Evolutionary conservation across 1,284 basidiomycete genomes (phyloP), one percentile per base, ranked within the genome.

Genomic region (Cutaneotrichosporon mucoides): DNA sequence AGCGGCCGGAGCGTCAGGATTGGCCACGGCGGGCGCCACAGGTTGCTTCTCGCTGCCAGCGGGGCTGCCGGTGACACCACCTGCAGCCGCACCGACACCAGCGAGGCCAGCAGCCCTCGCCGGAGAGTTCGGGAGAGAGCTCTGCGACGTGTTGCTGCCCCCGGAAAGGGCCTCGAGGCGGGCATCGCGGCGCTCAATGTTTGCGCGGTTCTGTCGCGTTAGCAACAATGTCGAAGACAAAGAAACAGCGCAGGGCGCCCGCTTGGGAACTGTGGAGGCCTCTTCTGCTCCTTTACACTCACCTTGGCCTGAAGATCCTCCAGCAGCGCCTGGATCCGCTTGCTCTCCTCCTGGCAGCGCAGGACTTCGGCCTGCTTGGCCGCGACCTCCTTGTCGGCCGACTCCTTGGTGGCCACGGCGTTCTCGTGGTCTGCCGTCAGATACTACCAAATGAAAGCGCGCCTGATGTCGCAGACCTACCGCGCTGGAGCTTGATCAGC

Each of bases 401-500:
- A 53, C 42, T 70, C 59, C 53, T 68, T 58, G 47, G 69, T 64
- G 11, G 57, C 50, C 24, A 68, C 53, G 16, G 72, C 66, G 5
- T 54, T 55, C 40, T 71, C 65, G 58, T 74, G 70, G 48, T 76
- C 72, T 70, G 38, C 5, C 8, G 36, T 53, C 4, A 46, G 37
- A 24, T 24, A 24, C 24, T 24, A 24, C 24, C 24, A 24, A 24
- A 24, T 24, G 24, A 24, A 24, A 24, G 24, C 24, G 24, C 24
- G 24, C 24, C 24, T 24, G 24, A 24, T 24, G 24, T 24, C 24
- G 24, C 24, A 24, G 24, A 67, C 73, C 62, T 50, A 73, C 73
- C 67, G 15, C 66, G 59, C 37, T 61, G 60, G 15, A 71, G 59
- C 56, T 75, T 71, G 63, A 62, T 66, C 13, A 75, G 61, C 35